A percentile compares a stretch with the other conserved stretches of the same genome.
These are phyloP conservation scores for Clonostachys chloroleuca DNA, from an alignment of 2,329 filamentous ascomycete species.

Conservation along the genomic window DNA sequence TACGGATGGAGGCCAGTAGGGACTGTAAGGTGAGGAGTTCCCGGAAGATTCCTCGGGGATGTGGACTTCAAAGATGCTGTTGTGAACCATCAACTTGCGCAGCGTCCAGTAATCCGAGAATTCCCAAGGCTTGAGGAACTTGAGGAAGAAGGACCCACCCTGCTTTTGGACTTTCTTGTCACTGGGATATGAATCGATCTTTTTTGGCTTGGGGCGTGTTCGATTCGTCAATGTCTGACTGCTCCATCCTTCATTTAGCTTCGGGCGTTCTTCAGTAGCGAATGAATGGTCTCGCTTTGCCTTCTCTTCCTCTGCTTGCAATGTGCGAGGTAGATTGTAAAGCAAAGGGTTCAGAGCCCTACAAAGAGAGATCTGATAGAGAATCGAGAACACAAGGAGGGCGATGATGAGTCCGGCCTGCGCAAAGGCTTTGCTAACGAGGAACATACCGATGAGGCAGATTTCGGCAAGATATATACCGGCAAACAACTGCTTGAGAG, in stretches of 20 bases:
- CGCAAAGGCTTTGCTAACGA: constrained; percentile 59
- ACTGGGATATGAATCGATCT: constrained; percentile 12
- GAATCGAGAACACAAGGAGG: constrained; percentile 68
- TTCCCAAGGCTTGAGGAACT: constrained; percentile 71
- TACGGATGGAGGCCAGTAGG: constrained; percentile 70
- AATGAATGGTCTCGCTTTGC: constrained; percentile 15
- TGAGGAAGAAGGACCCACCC: constrained; percentile 37
- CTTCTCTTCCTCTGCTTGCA: constrained; percentile 31
- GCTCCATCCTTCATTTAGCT: constrained; percentile 4
- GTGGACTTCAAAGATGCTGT: constrained; percentile 36
- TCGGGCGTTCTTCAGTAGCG: background rate
- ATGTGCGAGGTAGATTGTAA: constrained; percentile 63
- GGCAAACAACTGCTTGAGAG: constrained; percentile 78
- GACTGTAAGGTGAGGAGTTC: constrained; percentile 33
- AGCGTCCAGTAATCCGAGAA: constrained; percentile 69
- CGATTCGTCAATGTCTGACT: constrained; percentile 5
- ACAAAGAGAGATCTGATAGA: constrained; percentile 73
- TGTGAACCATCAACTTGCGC: constrained; percentile 63
- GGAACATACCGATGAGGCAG: constrained; percentile 77
- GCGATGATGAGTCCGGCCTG: constrained; percentile 71
- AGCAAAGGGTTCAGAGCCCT: constrained; percentile 67
- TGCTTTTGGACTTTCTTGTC: constrained; percentile 3
- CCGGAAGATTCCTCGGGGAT: constrained; percentile 46
- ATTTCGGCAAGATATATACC: constrained; percentile 78
- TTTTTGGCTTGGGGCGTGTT: constrained; percentile 5